Conservation (phyloP, 306 rosid species). For the Vigna nakashimae region DNA sequence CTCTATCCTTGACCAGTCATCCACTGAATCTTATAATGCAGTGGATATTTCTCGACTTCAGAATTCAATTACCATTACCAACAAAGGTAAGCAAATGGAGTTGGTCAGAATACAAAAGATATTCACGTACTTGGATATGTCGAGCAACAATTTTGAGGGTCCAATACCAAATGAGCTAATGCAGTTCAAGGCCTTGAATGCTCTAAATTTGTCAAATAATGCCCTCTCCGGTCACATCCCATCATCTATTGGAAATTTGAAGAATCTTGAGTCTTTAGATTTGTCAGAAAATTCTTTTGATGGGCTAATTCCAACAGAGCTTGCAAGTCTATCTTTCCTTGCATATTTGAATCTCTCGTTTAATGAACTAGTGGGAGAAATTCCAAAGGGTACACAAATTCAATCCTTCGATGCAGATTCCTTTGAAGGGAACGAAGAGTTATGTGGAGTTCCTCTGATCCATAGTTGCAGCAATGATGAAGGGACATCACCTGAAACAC, state of each 20-base stretch:
- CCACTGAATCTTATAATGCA: not conserved
- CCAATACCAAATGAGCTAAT: conserved; percentile 47
- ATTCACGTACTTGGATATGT: conserved; percentile 50
- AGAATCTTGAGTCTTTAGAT: conserved; percentile 54
- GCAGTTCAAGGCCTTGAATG: conserved; percentile 23
- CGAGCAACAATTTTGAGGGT: conserved; percentile 47
- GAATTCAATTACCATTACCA: conserved; percentile 32
- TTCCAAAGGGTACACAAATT: conserved; percentile 49
- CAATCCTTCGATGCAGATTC: conserved; percentile 45
- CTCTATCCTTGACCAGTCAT: not conserved
- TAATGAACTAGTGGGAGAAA: conserved; percentile 48
- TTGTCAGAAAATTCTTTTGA: conserved; percentile 45
- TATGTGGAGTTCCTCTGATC: conserved; percentile 49
- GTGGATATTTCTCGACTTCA: conserved; percentile 37
- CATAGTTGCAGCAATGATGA: not conserved
- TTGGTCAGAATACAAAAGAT: conserved; percentile 36
- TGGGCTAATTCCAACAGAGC: conserved; percentile 42
- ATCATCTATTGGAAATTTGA: conserved; percentile 35
- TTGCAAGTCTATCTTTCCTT: conserved; percentile 41
- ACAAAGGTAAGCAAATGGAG: conserved; percentile 39
- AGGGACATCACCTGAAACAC: not conserved
- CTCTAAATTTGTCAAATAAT: conserved; percentile 54
- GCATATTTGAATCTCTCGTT: conserved; percentile 44
- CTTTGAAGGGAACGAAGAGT: conserved; percentile 45
- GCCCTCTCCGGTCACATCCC: conserved; percentile 43